Base-by-base conservation (phyloP, 2,329 filamentous ascomycete genomes). In the Cladophialophora psammophila region DNA sequence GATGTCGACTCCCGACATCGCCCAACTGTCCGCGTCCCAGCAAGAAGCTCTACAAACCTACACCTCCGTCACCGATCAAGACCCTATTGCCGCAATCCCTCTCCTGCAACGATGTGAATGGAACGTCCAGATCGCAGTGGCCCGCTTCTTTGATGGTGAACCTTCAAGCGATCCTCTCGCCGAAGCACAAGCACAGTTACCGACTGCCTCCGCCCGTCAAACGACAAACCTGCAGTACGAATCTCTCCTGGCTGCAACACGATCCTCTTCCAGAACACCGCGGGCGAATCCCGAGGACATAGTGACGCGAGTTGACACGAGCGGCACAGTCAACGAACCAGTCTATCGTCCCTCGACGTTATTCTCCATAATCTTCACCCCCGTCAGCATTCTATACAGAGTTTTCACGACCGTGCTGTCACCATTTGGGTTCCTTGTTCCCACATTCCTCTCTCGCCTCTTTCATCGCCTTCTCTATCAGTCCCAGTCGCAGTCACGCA, bases 111-210 rank as follows among this genome's bases (percentile, higher is more conserved):
- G 93, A 69, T 97, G 93, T 64, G 90, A 98, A 83, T 99, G 95
- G 95, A 99, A 98, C 76, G 91, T 97, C 0, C 91, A 97, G 90
- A 97, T 98, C 74, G 94, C 95, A 65, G 94, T 99, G 71, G 88
- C 95, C 71, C 96, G 96, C 76, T 98, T 98, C 86, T 99, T 97
- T 78, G 95, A 99, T 75, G 95, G 95, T 73, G 95, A 98, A 80
- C 90, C 90, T 3, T 87, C 93, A 57, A 70, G 66, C 18, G 92
- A 96, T 77, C 90, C 88, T 12, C 82, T 94, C 18, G 90, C 91
- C 65, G 92, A 95, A 80, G 91, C 91, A 65, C 85, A 89, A 59
- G 86, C 89, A 57, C 84, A 86, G 7, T 84, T 88, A 45, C 89
- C 90, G 18, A 87, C 87, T 55, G 83, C 87, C 70, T 81, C 88